Base-by-base conservation (phyloP, 2,329 filamentous ascomycete species). In the Didymosphaeria variabile region DNA sequence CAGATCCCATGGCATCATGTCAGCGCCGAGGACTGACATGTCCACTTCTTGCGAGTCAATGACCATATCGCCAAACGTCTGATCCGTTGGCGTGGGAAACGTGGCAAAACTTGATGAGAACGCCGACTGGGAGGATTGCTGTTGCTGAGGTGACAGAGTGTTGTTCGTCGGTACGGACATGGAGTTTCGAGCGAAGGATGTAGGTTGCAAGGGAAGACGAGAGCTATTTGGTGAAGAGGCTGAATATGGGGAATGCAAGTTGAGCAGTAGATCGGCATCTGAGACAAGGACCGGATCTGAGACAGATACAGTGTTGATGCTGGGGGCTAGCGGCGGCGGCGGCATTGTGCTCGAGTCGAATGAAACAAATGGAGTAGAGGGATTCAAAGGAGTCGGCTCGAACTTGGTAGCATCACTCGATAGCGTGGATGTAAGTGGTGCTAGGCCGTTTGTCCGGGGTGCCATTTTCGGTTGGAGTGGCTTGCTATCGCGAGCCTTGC, bases 1-100 rank as follows among this genome's bases (percentile, higher is more conserved):
- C 12, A 93, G 55, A 58, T 77, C 80, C 90, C 91, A 94, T 0
- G 89, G 87, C 83, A 91, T 87, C 78, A 92, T 86, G 46, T 92
- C 90, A 17, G 88, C 85, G 1, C 87, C 88, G 19, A 93, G 79
- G 5, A 86, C 81, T 26, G 86, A 87, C 82, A 94, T 90, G 65
- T 94, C 90, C 36, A 94, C 87, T 65, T 94, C 90, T 64, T 92
- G 90, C 61, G 87, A 90, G 72, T 92, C 88, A 66, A 94, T 91
- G 63, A 91, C 88, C 79, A 93, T 90, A 60, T 83, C 79, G 5
- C 79, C 79, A 50, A 83, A 76, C 0, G 76, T 67, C 6, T 67
- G 68, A 23, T 77, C 68, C 7, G 69, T 67, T 2, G 70, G 68
- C 2, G 66, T 69, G 2, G 71, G 62, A 38, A 73, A 76, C 9